Evolutionary conservation across 257 asterid genomes (phyloP), one percentile per base, ranked within the genome.

Genomic region (Penstemon davidsonii): DNA sequence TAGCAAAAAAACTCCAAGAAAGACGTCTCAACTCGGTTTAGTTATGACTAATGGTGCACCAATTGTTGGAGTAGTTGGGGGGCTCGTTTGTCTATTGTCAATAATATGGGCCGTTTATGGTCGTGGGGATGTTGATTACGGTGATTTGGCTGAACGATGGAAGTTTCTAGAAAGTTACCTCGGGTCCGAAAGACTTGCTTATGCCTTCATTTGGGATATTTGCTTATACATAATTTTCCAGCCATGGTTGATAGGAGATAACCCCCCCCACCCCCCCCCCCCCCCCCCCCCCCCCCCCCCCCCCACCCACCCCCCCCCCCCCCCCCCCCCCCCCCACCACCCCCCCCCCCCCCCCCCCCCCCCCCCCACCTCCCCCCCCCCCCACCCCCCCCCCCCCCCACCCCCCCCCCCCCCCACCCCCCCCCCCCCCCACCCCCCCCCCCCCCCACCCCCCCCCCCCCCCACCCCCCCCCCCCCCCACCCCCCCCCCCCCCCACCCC

Each of bases 171-270:
- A 52, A 54, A 73, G 78, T 73, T 93, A 90, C 71, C 64, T 90
- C 6, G 85, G 86, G 51, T 84, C 97, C 0, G 99, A 93, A 70
- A 82, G 97, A 55, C 82, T 93, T 52, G 99, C 97, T 33, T 90
- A 90, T 66, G 99, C 99, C 78, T 90, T 93, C 84, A 75, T 93
- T 5, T 90, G 97, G 96, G 99, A 93, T 78, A 83, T 90, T 43
- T 68, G 81, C 77, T 76, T 93, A 15, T 93, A 90, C 78, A 40
- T 60, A 44, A 37, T 86, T 68, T 93, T 93, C 80, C 97, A 93
- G 86, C 92, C 99, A 55, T 93, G 97, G 97, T 73, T 93, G 83
- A 83, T 90, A 45, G 96, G 95, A 62, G 96, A 81, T 67, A 90
- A 93, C 85, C 69, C n/a, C n/a, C n/a, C n/a, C n/a, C n/a, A n/a